Percentiles rank a stretch among this genome's conserved stretches.
Conservation (phyloP, 2,329 filamentous ascomycete species). For the Colletotrichum limetticola region DNA sequence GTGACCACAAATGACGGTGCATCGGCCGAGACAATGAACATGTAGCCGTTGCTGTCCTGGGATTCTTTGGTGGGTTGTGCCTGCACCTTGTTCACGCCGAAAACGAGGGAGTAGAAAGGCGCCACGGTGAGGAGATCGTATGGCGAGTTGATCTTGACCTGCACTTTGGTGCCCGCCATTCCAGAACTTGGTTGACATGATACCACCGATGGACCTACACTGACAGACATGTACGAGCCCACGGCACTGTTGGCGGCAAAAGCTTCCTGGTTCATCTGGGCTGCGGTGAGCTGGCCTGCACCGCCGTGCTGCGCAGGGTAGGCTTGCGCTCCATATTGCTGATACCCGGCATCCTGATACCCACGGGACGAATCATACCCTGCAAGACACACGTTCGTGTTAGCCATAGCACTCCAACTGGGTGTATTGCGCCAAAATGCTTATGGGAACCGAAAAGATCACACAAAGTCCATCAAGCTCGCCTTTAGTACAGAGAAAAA, state of each 20-base stretch:
- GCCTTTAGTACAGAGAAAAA: not conserved
- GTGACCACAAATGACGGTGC: slow-evolving; percentile 72
- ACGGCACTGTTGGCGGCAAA: slow-evolving; percentile 72
- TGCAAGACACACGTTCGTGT: slow-evolving; percentile 40
- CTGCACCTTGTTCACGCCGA: slow-evolving; percentile 78
- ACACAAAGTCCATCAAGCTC: not conserved
- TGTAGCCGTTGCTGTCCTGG: slow-evolving; percentile 69
- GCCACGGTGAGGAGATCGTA: slow-evolving; percentile 75
- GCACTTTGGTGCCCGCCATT: slow-evolving; percentile 74
- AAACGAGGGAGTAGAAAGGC: slow-evolving; percentile 73
- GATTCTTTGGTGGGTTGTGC: slow-evolving; percentile 72
- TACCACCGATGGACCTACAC: slow-evolving; percentile 64
- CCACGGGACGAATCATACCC: slow-evolving; percentile 70
- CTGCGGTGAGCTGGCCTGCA: slow-evolving; percentile 55
- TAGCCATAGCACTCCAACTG: not conserved
- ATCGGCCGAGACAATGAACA: slow-evolving; percentile 78
- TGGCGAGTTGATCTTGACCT: slow-evolving; percentile 78
- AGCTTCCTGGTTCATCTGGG: slow-evolving; percentile 65
- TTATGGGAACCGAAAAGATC: not conserved
- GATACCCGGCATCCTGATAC: slow-evolving; percentile 67
- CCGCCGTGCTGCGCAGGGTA: slow-evolving; percentile 58
- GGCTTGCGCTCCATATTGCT: slow-evolving; percentile 60
- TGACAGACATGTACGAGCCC: slow-evolving; percentile 72
- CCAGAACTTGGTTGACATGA: slow-evolving; percentile 78
- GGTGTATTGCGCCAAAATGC: not conserved